Base-by-base conservation (phyloP, 306 rosid species). In the Astragalus membranaceus region DNA sequence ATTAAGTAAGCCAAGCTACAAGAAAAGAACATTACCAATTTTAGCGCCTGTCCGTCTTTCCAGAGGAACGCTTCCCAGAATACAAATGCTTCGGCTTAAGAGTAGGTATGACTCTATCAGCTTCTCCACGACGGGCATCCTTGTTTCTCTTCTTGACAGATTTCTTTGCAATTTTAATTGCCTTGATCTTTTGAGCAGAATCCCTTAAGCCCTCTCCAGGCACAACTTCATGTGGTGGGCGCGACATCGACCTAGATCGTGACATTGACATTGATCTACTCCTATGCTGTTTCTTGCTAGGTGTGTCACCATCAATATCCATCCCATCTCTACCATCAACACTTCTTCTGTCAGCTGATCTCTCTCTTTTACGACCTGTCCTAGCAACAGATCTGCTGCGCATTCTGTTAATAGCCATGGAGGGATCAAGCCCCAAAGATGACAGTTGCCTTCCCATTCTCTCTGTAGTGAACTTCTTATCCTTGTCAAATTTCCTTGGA, bases 381-480 rank as follows among this genome's bases (percentile, higher is more conserved):
- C 52, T 73, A 17, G 86, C 61, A 10, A 42, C 74, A 63, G 96
- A 89, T 74, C 52, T 87, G 72, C 98, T 89, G 4, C 88, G 92
- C 56, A 87, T 88, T 67, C 95, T 87, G 58, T 86, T 37, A 47
- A 89, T 74, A 36, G 96, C 95, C 68, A 74, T 20, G 66, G 78
- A 13, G 5, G 96, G 90, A 84, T 89, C 88, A 73, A 89, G 81
- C 72, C 98, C 98, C 79, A 86, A 61, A 44, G 80, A 51, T 10
- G 96, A 84, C 67, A 92, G 67, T 70, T 92, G 90, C 81, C 98
- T 82, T 66, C 92, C 97, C 98, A 92, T 92, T 83, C 94, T 87
- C 69, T 80, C 68, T 11, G 88, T 36, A 1, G 95, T 87, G 81
- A 64, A 92, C 60, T 83, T 56, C 64, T 41, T 79, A 53, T 92